These are phyloP conservation scores for Gilbertella persicaria DNA, from an alignment of 371 early-diverging fungal genomes.

Conservation along the genomic window DNA sequence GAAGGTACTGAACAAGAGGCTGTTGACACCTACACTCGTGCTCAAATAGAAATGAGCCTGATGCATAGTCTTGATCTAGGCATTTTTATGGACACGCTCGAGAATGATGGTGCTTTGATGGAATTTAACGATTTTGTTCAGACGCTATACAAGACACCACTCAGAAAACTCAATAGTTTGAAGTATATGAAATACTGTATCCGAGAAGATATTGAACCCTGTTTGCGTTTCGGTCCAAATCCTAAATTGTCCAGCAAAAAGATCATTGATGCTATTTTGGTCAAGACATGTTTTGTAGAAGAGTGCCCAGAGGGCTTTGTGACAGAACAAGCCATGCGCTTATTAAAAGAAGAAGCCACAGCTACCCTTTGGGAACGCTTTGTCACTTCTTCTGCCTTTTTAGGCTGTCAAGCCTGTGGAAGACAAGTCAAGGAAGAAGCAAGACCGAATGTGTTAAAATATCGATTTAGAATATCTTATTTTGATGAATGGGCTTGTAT, in stretches of 20 bases:
- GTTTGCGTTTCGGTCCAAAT: slow-evolving; percentile 87
- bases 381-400: slow-evolving; percentile 38
- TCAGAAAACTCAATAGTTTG: slow-evolving; percentile 69
- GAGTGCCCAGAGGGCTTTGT: slow-evolving; percentile 47
- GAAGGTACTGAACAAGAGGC: slow-evolving; percentile 5
- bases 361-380: slow-evolving; percentile 57
- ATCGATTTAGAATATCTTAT: slow-evolving; percentile 71
- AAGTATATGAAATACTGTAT: slow-evolving; percentile 74
- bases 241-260: slow-evolving; percentile 77
- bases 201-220: slow-evolving; percentile 78
- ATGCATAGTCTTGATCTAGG: slow-evolving; percentile 14
- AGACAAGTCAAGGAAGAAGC: slow-evolving; percentile 21
- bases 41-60: slow-evolving; percentile 22
- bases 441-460: slow-evolving; percentile 57
- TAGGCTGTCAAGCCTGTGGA: slow-evolving; percentile 47
- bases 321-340: slow-evolving; percentile 23
- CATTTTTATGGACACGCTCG: slow-evolving; percentile 18
- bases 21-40: slow-evolving; percentile 21
- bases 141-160: slow-evolving; percentile 52
- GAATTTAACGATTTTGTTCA: slow-evolving; percentile 80
- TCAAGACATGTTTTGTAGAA: slow-evolving; percentile 78
- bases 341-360: slow-evolving; percentile 29
- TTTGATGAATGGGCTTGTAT: slow-evolving; percentile 76
- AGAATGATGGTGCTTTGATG: slow-evolving; percentile 62
- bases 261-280: slow-evolving; percentile 80